Evolutionary conservation across 345 rosid species (phyloP), one percentile per base, ranked within the genome.

Genomic region (Melastoma malabathricum): DNA sequence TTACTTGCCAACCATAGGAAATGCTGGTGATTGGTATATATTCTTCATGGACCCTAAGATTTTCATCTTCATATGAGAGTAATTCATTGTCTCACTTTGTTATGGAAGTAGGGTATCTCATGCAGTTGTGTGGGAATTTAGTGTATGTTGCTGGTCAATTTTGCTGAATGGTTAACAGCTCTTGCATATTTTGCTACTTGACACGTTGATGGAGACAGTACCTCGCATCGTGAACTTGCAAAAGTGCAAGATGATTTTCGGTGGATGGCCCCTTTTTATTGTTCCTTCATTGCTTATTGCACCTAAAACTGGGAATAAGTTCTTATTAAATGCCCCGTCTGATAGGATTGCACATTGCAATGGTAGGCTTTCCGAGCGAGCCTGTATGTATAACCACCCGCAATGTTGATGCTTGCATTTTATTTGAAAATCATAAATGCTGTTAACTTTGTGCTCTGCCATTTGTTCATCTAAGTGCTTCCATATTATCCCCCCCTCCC

Each of bases 101-200:
- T 68, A 55, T 49, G 71, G 64, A 56, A 55, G 59, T 67, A 6
- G 41, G 69, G 79, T 66, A 64, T 72, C 76, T 59, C 65, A 44
- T 72, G 69, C 79, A 57, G 51, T 66, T 56, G 66, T 60, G 61
- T 60, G 46, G 43, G 67, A 65, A 64, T 64, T 66, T 67, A 69
- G 57, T 67, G 62, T 49, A 63, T 72, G 78, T 69, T 59, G 68
- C 64, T 64, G 63, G 52, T 68, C 72, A 74, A 59, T 62, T 68
- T 71, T 72, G 77, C 85, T 61, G 57, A 67, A 72, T 82, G 83
- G 75, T 64, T 64, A 72, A 69, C 74, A 64, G 80, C 70, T 64
- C 51, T 57, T 60, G 46, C 57, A 69, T 64, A 59, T 70, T 76
- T 72, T 70, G 72, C 66, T 63, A 76, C 72, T 76, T 56, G 72